These are phyloP conservation scores for Butyriboletus loyo DNA, from an alignment of 768 basidiomycete genomes.

Conservation along the genomic window DNA sequence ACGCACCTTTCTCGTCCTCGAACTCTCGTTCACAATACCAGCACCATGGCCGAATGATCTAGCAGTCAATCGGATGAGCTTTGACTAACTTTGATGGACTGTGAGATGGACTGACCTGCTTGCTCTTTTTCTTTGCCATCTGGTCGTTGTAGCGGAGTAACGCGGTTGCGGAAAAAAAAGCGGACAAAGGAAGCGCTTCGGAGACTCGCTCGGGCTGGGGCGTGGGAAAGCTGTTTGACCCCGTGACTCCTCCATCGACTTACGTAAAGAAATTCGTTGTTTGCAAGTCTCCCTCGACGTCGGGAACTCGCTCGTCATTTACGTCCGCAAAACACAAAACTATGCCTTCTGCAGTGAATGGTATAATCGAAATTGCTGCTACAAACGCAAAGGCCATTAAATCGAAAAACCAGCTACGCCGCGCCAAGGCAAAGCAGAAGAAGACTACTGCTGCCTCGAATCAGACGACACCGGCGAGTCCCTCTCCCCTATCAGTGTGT, in stretches of 20 bases:
- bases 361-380: constrained; percentile 30
- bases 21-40: constrained; percentile 99
- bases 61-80: background rate
- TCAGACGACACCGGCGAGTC: constrained; percentile 18
- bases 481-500: background rate
- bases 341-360: constrained; percentile 35
- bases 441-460: constrained; percentile 41
- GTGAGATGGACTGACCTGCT: constrained; percentile 35
- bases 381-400: constrained; percentile 50
- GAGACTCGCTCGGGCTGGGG: background rate
- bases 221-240: constrained; percentile 20
- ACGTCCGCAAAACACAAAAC: background rate
- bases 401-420: constrained; percentile 83
- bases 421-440: constrained; percentile 78
- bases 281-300: background rate
- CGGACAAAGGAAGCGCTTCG: constrained; percentile 10
- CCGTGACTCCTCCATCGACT: constrained; percentile 8
- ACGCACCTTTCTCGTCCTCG: constrained; percentile 94
- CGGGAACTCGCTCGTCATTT: constrained; percentile 1
- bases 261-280: constrained; percentile 14
- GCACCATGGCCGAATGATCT: constrained; percentile 93
- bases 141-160: background rate
- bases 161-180: constrained; percentile 13
- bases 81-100: background rate
- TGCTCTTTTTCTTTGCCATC: constrained; percentile 58